These are phyloP conservation scores for Apocynum venetum DNA, from an alignment of 257 asterid species.

Conservation along the genomic window DNA sequence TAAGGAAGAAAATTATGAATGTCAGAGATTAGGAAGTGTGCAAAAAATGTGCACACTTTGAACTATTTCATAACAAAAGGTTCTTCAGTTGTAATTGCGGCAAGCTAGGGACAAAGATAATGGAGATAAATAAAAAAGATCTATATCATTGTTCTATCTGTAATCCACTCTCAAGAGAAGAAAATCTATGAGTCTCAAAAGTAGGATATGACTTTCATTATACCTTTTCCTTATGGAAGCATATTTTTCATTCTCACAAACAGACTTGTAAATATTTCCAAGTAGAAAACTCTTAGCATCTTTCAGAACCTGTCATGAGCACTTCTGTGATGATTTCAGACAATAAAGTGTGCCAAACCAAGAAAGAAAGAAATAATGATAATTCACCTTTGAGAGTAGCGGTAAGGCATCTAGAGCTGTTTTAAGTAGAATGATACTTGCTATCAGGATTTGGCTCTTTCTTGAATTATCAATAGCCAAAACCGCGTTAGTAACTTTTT, in stretches of 20 bases:
- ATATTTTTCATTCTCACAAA: conserved; percentile 83
- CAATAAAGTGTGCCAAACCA: background rate
- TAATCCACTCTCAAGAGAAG: background rate
- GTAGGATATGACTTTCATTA: conserved; percentile 17
- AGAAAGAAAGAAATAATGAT: background rate
- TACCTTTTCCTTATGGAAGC: conserved; percentile 75
- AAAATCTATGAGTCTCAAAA: conserved; percentile 13
- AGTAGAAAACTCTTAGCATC: conserved; percentile 90
- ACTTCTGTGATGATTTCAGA: conserved; percentile 18
- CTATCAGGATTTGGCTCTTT: conserved; percentile 80
- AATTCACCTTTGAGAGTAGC: conserved; percentile 74
- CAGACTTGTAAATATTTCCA: conserved; percentile 72
- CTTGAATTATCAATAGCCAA: conserved; percentile 64
- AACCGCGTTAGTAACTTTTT: conserved; percentile 71
- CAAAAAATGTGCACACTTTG: background rate
- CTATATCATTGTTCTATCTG: background rate
- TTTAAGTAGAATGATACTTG: conserved; percentile 88
- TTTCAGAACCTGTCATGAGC: conserved; percentile 67
- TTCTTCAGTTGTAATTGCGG: background rate
- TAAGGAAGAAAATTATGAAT: background rate
- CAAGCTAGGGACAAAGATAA: background rate
- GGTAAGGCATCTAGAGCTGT: conserved; percentile 94
- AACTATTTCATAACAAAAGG: background rate
- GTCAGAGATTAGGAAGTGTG: background rate
- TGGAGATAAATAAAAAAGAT: background rate